Base-by-base conservation (phyloP, 208 protist genomes). In the Crithidia bombi region DNA sequence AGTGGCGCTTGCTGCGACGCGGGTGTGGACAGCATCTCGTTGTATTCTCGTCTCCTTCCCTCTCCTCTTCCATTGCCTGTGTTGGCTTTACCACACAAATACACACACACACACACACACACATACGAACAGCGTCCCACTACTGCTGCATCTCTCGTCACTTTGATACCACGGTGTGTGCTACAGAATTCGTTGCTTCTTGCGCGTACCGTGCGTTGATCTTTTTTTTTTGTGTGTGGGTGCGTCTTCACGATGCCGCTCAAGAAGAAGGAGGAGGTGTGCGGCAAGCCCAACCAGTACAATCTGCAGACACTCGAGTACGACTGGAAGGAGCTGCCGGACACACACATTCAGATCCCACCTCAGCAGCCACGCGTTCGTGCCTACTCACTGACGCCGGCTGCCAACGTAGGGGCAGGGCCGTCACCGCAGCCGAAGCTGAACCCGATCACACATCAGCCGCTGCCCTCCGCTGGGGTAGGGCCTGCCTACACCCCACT, bases 241-340 rank as follows among this genome's bases (percentile, higher is more conserved):
- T n/a, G n/a, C 12, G 41, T 4, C 44, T 38, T 32, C 55, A 44
- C 9, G 17, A 79, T 79, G 73, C 73, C 73, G 5, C 35, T 75
- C 2, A 73, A 69, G 49, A 88, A 81, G 52, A 84, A 82, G 19
- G 69, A 91, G 51, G 83, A 94, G 65, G 83, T 94, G 15, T 88
- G 83, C 65, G 89, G 86, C 6, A 94, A 94, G 72, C 85, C 85
- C 0, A 93, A 85, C 11, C 85, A 91, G 57, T 94, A 94, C 72
- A 87, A 94, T 54, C 55, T 90, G 28, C 65, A 85, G n/a, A 94
- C 89, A 3, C 73, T 81, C 17, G 74, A 94, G 62, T 94, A 91
- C 50, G 71, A 94, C 66, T 91, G 89, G 86, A 76, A 64, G 33
- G 75, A 88, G 61, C 75, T 94, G 3, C 84, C 89, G 3, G 78